These are phyloP conservation scores for Vanrija sp. DNA, from an alignment of 1,284 basidiomycete genomes.

Conservation along the genomic window DNA sequence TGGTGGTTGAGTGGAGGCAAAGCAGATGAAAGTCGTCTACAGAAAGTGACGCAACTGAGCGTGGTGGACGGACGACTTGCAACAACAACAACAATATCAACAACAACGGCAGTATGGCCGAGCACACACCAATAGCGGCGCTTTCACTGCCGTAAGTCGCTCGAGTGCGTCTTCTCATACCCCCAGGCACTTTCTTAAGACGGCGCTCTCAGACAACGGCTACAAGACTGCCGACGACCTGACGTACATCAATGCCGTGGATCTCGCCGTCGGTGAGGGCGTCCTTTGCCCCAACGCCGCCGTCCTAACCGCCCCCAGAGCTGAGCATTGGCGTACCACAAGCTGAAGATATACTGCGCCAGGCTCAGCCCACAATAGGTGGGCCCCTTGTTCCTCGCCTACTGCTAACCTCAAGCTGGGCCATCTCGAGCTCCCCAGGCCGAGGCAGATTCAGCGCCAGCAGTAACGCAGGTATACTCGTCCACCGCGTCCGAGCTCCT, in stretches of 20 bases:
- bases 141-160: conserved; percentile 13
- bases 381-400: not conserved
- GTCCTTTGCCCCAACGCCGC: not conserved
- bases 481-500: conserved; percentile 32
- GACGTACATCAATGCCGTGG: conserved; percentile 11
- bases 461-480: conserved; percentile 7
- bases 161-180: not conserved
- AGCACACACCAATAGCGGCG: conserved; percentile 1
- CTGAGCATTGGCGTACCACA: conserved; percentile 26
- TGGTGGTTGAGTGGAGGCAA: too few relatives aligned
- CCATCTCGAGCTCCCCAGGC: not conserved
- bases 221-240: conserved; percentile 36
- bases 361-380: conserved; percentile 10
- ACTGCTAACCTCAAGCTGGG: conserved; percentile 2
- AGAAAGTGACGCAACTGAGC: not conserved
- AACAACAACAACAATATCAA: not conserved
- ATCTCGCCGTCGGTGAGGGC: conserved; percentile 33
- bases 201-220: conserved; percentile 34
- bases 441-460: not conserved
- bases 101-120: not conserved
- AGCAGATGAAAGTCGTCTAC: not conserved
- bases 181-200: conserved; percentile 28
- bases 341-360: conserved; percentile 32
- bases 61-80: too few relatives aligned
- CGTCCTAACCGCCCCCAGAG: conserved; percentile 21